phyloP scores from a whole-genome alignment of 2,329 filamentous ascomycete genomes.

The Cladobotryum protrusum region DNA sequence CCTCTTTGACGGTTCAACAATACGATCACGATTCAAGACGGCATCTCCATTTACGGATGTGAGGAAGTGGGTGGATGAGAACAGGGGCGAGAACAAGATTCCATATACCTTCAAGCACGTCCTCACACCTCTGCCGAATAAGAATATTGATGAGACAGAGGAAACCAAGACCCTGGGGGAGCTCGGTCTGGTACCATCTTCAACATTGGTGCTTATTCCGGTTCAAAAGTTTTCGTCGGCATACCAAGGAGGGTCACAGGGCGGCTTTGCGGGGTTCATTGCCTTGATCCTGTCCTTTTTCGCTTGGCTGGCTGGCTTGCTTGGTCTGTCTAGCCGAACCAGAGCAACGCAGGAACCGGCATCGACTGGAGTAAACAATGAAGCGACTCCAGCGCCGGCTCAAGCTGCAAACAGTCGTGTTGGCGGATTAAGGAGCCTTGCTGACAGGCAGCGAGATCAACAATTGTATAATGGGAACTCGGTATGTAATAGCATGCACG shows the following conservation, averaged over 20 bases:
- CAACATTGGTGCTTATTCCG: constrained; percentile 76
- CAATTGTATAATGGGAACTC: constrained; percentile 92
- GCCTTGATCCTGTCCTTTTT: constrained; percentile 28
- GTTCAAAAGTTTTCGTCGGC: constrained; percentile 45
- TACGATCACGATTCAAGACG: constrained; percentile 66
- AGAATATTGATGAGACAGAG: constrained; percentile 66
- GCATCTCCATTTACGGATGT: constrained; percentile 61
- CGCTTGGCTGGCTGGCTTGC: constrained; percentile 29
- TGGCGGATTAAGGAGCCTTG: constrained; percentile 37
- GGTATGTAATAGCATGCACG: constrained; percentile 41
- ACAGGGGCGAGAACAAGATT: constrained; percentile 47
- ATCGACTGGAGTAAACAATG: not conserved
- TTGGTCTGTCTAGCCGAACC: constrained; percentile 20
- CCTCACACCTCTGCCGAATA: constrained; percentile 69
- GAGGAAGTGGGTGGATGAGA: constrained; percentile 68
- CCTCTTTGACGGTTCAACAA: constrained; percentile 75
- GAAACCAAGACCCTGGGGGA: constrained; percentile 63
- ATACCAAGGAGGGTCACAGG: constrained; percentile 28
- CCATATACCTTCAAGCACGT: constrained; percentile 84
- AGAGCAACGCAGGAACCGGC: constrained; percentile 1
- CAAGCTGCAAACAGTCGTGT: constrained; percentile 20
- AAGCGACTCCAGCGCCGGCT: constrained; percentile 8
- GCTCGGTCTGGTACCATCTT: constrained; percentile 69
- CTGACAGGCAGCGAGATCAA: constrained; percentile 49
- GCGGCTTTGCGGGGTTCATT: constrained; percentile 25